Evolutionary conservation across 1,139 yeast genomes (phyloP), one percentile per base, ranked within the genome.

Genomic region (Saccharomyces hybrid): DNA sequence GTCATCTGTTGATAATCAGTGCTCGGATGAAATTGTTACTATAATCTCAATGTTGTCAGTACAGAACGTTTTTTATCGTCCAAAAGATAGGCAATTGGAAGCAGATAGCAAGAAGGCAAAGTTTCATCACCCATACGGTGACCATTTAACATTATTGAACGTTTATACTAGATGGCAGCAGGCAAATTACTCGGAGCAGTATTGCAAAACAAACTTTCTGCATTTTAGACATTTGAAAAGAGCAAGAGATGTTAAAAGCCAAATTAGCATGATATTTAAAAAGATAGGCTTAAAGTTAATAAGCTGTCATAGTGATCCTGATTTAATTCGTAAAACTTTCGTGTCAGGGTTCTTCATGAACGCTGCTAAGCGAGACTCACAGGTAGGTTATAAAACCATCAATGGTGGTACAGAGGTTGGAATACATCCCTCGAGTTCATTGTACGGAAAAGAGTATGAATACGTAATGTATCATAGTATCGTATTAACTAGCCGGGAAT

Each of bases 21-120:
- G 99, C 61, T 78, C 95, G 0, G 91, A 87, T 52, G 99, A 93
- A 62, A 80, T 91, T 51, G 73, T 89, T 42, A 85, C 87, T 0
- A 87, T 95, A 26, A 88, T 93, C 55, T 88, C 98, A 2, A 91
- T 95, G 97, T 76, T 91, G 5, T 85, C 95, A 0, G 93, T 90
- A 4, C 97, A 88, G 56, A 83, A 85, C 6, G 82, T 93, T 0
- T 93, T 90, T 65, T 85, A 82, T 67, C 75, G 98, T 52, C 98
- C 98, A 0, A 82, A 84, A 62, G 93, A 86, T 53, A 85, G 86
- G 67, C 86, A 82, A 64, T 80, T 78, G 48, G 78, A 78, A 49
- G 97, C 97, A 0, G 98, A 91, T 65, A 83, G 81, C 61, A 79
- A 82, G 63, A 88, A 86, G 66, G 82, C 85, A 16, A 76, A 84